Evolutionary conservation across 306 rosid genomes (phyloP).

Genomic region (Lagenaria siceraria): DNA sequence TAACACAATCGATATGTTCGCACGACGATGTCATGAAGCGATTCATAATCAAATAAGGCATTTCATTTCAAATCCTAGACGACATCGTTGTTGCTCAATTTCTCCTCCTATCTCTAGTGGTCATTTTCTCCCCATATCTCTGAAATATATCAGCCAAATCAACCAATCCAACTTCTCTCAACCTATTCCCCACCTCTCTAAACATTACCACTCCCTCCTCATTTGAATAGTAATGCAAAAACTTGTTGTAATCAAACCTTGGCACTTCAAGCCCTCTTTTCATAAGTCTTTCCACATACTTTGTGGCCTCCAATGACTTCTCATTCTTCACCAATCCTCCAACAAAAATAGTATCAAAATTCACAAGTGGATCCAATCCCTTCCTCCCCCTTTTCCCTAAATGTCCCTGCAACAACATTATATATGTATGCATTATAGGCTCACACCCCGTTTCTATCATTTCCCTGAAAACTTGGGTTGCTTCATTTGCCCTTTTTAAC

Average conservation of each 20-base stretch:
- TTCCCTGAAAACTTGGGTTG: conserved; percentile 68
- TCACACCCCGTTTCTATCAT: conserved; percentile 45
- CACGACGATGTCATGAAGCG: neutral
- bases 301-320: conserved; percentile 43
- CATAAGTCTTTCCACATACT: conserved; percentile 71
- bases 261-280: conserved; percentile 72
- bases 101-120: conserved; percentile 61
- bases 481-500: conserved; percentile 53
- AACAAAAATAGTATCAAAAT: conserved; percentile 74
- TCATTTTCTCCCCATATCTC: conserved; percentile 77
- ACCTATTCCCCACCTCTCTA: conserved; percentile 58
- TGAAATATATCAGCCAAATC: conserved; percentile 81
- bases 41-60: neutral
- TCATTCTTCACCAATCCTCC: conserved; percentile 46
- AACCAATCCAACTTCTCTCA: conserved; percentile 63
- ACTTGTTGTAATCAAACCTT: conserved; percentile 69
- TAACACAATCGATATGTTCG: neutral
- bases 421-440: conserved; percentile 63
- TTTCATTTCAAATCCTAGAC: neutral
- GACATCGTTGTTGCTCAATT: conserved; percentile 1
- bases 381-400: conserved; percentile 43
- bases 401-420: conserved; percentile 84
- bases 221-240: conserved; percentile 62
- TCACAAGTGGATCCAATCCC: conserved; percentile 58
- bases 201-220: conserved; percentile 74